Evolutionary conservation across 495 filamentous ascomycete genomes (phyloP), one percentile per base, ranked within the genome.

Genomic region (Aspergillus steynii): DNA sequence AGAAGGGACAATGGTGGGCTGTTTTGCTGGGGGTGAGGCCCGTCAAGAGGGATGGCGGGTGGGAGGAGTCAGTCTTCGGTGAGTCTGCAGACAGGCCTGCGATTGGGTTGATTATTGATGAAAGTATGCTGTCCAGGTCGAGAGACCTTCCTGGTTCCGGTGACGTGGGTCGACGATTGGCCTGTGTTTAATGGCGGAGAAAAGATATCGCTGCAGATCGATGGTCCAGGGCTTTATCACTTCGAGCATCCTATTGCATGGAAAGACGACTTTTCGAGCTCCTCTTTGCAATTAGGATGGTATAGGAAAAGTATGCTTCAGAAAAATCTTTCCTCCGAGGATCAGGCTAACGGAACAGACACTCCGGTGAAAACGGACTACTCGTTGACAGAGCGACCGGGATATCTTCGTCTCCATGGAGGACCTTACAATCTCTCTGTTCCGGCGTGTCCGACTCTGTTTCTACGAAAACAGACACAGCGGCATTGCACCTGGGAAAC

Each of bases 161-260:
- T 83, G 6, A 65, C 73, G 12, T 83, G 80, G 81, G 64, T 71
- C 10, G 68, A 80, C 47, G 73, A 79, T 56, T 83, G 81, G 81
- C 81, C 80, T 2, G 67, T 83, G 7, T 63, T 83, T 26, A 80
- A 81, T 57, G 60, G 62, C 0, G 76, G 79, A 4, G 58, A 75
- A 9, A 77, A 77, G 52, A 78, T 83, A 27, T 58, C 71, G 0
- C 74, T 81, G 5, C 56, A 73, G 12, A 70, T 67, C 50, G 57
- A 62, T 6, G 69, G 70, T 0, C 72, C 74, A 0, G 68, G 67
- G 20, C 61, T 76, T 4, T 70, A 77, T 31, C 49, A 68, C n/a
- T 60, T 61, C 4, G 1, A 62, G 8, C 34, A 32, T 0, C 61
- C 68, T 0, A 68, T 72, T 2, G 51, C 46, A 0, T 81, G 80